Conservation (phyloP, 2,329 filamentous ascomycete species). For the Eutypa lata region DNA sequence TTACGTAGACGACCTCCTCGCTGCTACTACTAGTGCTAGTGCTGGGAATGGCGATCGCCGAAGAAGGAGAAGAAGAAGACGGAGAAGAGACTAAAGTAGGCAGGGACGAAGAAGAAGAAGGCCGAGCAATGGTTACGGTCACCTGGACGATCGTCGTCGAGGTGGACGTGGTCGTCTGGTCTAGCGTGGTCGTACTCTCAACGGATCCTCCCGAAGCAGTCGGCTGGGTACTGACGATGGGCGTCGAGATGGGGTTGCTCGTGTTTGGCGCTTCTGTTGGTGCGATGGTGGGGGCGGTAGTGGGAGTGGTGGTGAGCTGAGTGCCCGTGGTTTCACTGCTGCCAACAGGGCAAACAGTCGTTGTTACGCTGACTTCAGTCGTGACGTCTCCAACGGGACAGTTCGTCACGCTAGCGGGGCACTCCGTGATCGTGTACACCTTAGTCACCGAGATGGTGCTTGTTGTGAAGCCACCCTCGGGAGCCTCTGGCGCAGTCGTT, state of each 20-base stretch:
- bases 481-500: neutral
- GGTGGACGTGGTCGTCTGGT: neutral
- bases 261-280: slow-evolving; percentile 7
- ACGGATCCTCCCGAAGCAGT: neutral
- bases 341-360: slow-evolving; percentile 29
- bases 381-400: slow-evolving; percentile 26
- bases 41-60: neutral
- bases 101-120: neutral
- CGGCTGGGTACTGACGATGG: neutral
- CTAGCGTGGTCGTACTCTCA: neutral
- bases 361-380: slow-evolving; percentile 27
- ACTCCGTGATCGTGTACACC: slow-evolving; percentile 30
- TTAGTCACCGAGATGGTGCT: slow-evolving; percentile 25
- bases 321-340: neutral
- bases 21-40: slow-evolving; percentile 6
- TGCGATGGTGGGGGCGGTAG: slow-evolving; percentile 6
- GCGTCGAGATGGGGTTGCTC: slow-evolving; percentile 6
- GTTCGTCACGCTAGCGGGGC: slow-evolving; percentile 24
- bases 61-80: neutral
- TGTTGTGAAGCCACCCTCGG: slow-evolving; percentile 16
- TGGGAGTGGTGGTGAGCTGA: slow-evolving; percentile 8
- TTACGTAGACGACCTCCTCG: slow-evolving; percentile 15
- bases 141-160: neutral
- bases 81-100: neutral
- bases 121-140: neutral